Evolutionary conservation across 345 rosid genomes (phyloP), one percentile per base, ranked within the genome.

Genomic region (Acer yangbiense): DNA sequence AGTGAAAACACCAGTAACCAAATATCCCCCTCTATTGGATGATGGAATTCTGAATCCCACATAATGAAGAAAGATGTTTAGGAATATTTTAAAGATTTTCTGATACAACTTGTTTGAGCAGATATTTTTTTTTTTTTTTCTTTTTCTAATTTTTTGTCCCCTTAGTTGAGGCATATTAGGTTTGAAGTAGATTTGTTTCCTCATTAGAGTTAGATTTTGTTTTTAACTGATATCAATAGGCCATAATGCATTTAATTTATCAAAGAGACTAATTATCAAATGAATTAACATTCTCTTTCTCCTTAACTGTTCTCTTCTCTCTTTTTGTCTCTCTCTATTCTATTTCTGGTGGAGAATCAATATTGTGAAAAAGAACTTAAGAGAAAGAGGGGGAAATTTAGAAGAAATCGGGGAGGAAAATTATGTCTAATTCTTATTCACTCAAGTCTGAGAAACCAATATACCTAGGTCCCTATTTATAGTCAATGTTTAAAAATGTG

Each of bases 1-100:
- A 58, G 63, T 58, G 63, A 58, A 58, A 50, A 57, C 18, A n/a
- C 62, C 20, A 57, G 63, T 58, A 58, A 58, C 63, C 63, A 58
- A 18, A 58, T 13, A 18, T 58, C 9, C 23, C 20, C 25, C 63
- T 58, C 63, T 58, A 20, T 20, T 58, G 17, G 20, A 13, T 58
- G 63, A 58, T n/a, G 23, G 63, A 17, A 58, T 7, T 58, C 63
- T 58, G 23, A 58, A n/a, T 58, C 23, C 63, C 63, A n/a, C 63
- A 58, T 6, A n/a, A 20, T 4, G 63, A 6, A 6, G 55, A 58
- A 58, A 20, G 63, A 20, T 58, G 9, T 58, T 21, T 58, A 58
- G 63, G 63, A 58, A 18, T 58, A 58, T 58, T 58, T 8, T 58
- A 58, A 58, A 58, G 63, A 12, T 58, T n/a, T 20, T 18, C 23